A percentile compares a stretch with the other conserved stretches of the same genome.
Evolutionary conservation across 1,284 basidiomycete species (phyloP).

Genomic region (Vanrija humicola): DNA sequence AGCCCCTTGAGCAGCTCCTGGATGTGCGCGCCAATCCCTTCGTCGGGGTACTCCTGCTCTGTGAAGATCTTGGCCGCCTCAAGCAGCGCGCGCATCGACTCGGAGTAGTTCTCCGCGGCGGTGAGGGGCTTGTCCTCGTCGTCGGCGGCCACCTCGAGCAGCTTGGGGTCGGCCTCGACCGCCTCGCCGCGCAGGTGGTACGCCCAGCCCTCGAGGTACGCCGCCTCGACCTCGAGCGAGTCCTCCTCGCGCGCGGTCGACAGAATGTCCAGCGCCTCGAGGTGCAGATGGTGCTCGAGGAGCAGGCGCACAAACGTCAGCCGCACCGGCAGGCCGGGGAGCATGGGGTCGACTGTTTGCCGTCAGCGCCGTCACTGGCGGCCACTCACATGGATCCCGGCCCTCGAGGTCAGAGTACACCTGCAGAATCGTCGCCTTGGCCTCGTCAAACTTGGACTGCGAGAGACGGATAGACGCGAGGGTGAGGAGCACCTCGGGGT

Average conservation of each 20-base stretch:
- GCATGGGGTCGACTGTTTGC: slow-evolving; percentile 59
- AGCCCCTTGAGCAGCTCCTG: slow-evolving; percentile 68
- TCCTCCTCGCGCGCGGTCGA: slow-evolving; percentile 76
- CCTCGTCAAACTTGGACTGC: slow-evolving; percentile 76
- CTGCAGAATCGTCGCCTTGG: slow-evolving; percentile 64
- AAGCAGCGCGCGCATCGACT: slow-evolving; percentile 74
- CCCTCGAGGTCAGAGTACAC: slow-evolving; percentile 73
- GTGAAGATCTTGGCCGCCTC: slow-evolving; percentile 72
- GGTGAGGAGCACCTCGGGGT: slow-evolving; percentile 73
- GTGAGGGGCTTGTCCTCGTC: slow-evolving; percentile 55
- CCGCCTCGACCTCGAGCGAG: slow-evolving; percentile 83
- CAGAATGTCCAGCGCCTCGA: slow-evolving; percentile 69
- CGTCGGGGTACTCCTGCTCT: slow-evolving; percentile 69
- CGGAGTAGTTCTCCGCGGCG: slow-evolving; percentile 75
- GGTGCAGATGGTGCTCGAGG: slow-evolving; percentile 70
- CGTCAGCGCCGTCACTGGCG: slow-evolving; percentile 1
- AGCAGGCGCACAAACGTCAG: slow-evolving; percentile 75
- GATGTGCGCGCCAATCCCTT: slow-evolving; percentile 72
- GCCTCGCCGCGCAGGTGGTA: slow-evolving; percentile 63
- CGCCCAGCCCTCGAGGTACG: slow-evolving; percentile 94
- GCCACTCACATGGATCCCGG: slow-evolving; percentile 60
- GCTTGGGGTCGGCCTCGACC: slow-evolving; percentile 25
- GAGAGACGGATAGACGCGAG: slow-evolving; percentile 86
- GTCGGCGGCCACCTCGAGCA: slow-evolving; percentile 32
- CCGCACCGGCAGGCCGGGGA: slow-evolving; percentile 72